Conservation (phyloP, 2,329 filamentous ascomycete species). For the Calonectria henricotiae region DNA sequence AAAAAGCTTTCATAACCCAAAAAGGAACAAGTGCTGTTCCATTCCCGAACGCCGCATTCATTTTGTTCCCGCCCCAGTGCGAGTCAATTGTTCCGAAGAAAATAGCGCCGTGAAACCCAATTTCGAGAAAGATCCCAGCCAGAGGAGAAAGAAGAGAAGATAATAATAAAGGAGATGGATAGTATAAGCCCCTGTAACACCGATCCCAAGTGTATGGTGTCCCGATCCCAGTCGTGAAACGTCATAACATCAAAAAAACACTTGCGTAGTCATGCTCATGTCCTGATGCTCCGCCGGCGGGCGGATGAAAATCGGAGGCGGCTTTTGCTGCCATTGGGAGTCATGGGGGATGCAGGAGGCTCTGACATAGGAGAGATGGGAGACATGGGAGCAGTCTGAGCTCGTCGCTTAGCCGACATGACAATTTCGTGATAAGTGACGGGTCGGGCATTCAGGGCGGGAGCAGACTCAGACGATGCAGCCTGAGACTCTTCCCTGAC, state of each 20-base stretch:
- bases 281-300: slow-evolving; percentile 62
- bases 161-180: slow-evolving; percentile 38
- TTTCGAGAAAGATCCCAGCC: slow-evolving; percentile 34
- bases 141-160: slow-evolving; percentile 42
- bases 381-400: slow-evolving; percentile 50
- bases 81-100: slow-evolving; percentile 37
- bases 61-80: slow-evolving; percentile 43
- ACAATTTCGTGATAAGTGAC: slow-evolving; percentile 68
- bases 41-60: slow-evolving; percentile 45
- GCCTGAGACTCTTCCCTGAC: slow-evolving; percentile 54
- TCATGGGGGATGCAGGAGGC: slow-evolving; percentile 49
- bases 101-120: slow-evolving; percentile 23
- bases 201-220: slow-evolving; percentile 37
- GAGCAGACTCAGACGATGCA: slow-evolving; percentile 15
- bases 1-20: slow-evolving; percentile 39
- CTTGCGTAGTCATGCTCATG: slow-evolving; percentile 46
- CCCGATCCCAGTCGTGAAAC: slow-evolving; percentile 48
- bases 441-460: slow-evolving; percentile 50
- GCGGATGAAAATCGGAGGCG: slow-evolving; percentile 50
- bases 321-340: slow-evolving; percentile 49
- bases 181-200: slow-evolving; percentile 39
- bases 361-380: slow-evolving; percentile 53
- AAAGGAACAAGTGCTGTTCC: slow-evolving; percentile 40
- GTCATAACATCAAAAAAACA: slow-evolving; percentile 43
- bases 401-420: slow-evolving; percentile 61